These are phyloP conservation scores for Sodiomyces alkalinus DNA, from an alignment of 2,329 filamentous ascomycete species.

Conservation along the genomic window DNA sequence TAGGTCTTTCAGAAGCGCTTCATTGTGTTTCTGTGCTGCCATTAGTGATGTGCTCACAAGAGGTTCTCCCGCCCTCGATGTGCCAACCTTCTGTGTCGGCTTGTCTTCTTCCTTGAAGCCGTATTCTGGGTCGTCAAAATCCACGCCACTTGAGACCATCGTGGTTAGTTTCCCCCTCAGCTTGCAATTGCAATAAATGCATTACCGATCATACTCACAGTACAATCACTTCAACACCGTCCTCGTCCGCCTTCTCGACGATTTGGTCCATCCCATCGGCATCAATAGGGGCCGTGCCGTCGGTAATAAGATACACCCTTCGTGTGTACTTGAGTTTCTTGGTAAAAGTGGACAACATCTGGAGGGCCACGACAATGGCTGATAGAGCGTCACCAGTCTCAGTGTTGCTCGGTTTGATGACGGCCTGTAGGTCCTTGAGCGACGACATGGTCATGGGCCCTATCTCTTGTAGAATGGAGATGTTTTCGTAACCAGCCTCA, in stretches of 20 bases:
- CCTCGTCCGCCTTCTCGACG: slow-evolving; percentile 55
- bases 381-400: slow-evolving; percentile 72
- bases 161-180: too few species aligned
- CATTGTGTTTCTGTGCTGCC: slow-evolving; percentile 55
- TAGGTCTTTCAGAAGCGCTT: slow-evolving; percentile 49
- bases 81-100: slow-evolving; percentile 52
- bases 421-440: slow-evolving; percentile 46
- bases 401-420: slow-evolving; percentile 53
- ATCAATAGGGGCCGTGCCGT: slow-evolving; percentile 61
- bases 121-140: slow-evolving; percentile 84
- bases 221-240: slow-evolving; percentile 63
- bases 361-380: slow-evolving; percentile 68
- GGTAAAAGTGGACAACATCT: slow-evolving; percentile 70
- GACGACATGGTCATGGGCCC: slow-evolving; percentile 48
- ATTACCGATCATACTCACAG: slow-evolving; percentile 44
- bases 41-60: too few species aligned
- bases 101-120: slow-evolving; percentile 91
- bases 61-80: too few species aligned
- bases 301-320: slow-evolving; percentile 73
- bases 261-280: slow-evolving; percentile 57
- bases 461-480: slow-evolving; percentile 61
- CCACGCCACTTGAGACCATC: slow-evolving; percentile 75
- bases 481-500: slow-evolving; percentile 64
- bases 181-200: too few species aligned
- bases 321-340: slow-evolving; percentile 71